Evolutionary conservation across 2,329 filamentous ascomycete species (phyloP).

Genomic region (Epicoccum nigrum): DNA sequence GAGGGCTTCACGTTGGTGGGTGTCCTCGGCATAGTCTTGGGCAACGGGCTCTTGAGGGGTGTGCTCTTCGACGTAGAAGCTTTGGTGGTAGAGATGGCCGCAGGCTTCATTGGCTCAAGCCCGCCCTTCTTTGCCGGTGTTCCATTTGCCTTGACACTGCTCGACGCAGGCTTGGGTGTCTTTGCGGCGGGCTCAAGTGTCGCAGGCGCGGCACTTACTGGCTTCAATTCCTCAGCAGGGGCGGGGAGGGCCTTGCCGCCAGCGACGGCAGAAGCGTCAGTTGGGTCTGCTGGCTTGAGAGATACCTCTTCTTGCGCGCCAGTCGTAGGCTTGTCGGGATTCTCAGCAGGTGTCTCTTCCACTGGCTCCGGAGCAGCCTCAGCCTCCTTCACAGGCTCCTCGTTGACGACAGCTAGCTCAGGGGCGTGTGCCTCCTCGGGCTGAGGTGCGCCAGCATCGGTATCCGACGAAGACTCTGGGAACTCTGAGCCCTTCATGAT

Average conservation of each 20-base stretch:
- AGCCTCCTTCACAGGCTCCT: slow-evolving; percentile 7
- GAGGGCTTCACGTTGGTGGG: slow-evolving; percentile 37
- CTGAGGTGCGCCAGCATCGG: slow-evolving; percentile 11
- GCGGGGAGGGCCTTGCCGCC: slow-evolving; percentile 47
- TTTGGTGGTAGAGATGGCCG: slow-evolving; percentile 42
- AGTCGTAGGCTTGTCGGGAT: slow-evolving; percentile 53
- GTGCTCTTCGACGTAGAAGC: slow-evolving; percentile 30
- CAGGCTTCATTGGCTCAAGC: slow-evolving; percentile 39
- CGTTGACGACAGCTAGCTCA: slow-evolving; percentile 12
- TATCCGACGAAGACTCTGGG: slow-evolving; percentile 30
- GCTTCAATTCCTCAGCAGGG: slow-evolving; percentile 33
- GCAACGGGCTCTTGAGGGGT: slow-evolving; percentile 42
- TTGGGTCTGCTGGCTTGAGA: slow-evolving; percentile 50
- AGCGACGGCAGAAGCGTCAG: slow-evolving; percentile 44
- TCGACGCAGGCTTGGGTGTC: slow-evolving; percentile 21
- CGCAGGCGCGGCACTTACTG: slow-evolving; percentile 7
- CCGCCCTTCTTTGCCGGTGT: slow-evolving; percentile 30
- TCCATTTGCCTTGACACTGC: slow-evolving; percentile 26
- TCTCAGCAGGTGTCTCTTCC: slow-evolving; percentile 38
- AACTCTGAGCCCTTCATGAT: slow-evolving; percentile 48
- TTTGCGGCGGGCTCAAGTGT: slow-evolving; percentile 5
- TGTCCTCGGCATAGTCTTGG: slow-evolving; percentile 37
- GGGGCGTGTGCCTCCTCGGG: slow-evolving; percentile 7
- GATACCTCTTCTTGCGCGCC: slow-evolving; percentile 50
- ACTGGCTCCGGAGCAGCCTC: slow-evolving; percentile 2